These are phyloP conservation scores for Populus deltoides DNA, from an alignment of 345 rosid species.

Conservation along the genomic window DNA sequence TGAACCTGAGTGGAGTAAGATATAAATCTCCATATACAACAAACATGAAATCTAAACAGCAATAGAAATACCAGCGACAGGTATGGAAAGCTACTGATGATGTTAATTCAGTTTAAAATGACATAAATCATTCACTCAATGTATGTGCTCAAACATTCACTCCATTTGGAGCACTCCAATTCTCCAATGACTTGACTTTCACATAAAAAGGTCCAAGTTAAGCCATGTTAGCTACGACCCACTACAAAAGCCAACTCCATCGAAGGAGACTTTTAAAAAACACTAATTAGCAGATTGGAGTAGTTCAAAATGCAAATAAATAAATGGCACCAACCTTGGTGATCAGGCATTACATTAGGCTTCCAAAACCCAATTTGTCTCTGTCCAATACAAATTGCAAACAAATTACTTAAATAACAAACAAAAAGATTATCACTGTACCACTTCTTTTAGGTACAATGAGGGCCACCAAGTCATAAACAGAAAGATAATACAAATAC, in stretches of 20 bases:
- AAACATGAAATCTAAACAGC: not conserved
- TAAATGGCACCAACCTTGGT: conserved; percentile 47
- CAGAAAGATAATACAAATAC: not conserved
- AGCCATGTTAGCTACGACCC: not conserved
- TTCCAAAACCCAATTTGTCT: conserved; percentile 66
- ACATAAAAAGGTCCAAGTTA: conserved; percentile 2
- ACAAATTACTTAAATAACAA: conserved; percentile 17
- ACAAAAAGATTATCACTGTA: conserved; percentile 2
- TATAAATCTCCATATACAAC: not conserved
- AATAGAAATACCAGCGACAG: not conserved
- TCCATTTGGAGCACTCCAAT: not conserved
- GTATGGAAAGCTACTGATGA: not conserved
- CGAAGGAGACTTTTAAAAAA: not conserved
- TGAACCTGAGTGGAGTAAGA: not conserved
- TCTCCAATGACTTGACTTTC: conserved; percentile 5
- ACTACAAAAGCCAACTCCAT: conserved; percentile 5
- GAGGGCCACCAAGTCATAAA: too few species aligned
- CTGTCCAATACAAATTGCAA: conserved; percentile 44
- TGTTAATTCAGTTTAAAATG: not conserved
- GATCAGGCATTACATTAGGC: conserved; percentile 45
- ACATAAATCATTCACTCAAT: not conserved
- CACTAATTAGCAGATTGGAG: conserved; percentile 1
- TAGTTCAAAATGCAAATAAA: conserved; percentile 12
- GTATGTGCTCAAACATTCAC: not conserved
- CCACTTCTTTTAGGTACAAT: not conserved